These are phyloP conservation scores for Chenopodium formosanum DNA, from an alignment of 148 eudicot genomes.

Conservation along the genomic window DNA sequence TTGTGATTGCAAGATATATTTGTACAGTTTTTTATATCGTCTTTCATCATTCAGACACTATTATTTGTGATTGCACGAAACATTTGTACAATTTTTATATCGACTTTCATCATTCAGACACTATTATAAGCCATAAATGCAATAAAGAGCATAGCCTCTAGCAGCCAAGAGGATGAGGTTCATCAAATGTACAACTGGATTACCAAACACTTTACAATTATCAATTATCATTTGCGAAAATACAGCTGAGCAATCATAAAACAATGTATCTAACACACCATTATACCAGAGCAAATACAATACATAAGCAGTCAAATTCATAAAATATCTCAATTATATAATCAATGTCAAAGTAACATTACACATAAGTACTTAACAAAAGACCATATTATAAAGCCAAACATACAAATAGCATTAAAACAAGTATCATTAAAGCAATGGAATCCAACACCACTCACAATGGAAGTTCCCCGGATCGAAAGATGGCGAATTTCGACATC, in stretches of 20 bases:
- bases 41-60: neutral
- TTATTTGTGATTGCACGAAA: neutral
- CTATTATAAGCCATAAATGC: too few species aligned
- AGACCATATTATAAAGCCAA: neutral
- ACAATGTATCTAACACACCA: neutral
- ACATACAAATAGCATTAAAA: slow-evolving; percentile 6
- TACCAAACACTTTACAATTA: too few species aligned
- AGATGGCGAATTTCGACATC: slow-evolving; percentile 74
- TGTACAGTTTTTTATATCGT: too few species aligned
- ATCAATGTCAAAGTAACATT: neutral
- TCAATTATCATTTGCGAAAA: too few species aligned
- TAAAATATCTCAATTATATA: neutral
- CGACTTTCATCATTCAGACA: neutral
- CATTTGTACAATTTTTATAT: too few species aligned
- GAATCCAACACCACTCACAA: slow-evolving; percentile 36
- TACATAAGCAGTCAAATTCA: neutral
- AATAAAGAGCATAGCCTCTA: too few species aligned
- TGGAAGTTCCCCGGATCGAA: slow-evolving; percentile 60
- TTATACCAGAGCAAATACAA: neutral
- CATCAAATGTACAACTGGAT: too few species aligned
- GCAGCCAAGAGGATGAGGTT: too few species aligned
- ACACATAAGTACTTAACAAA: neutral
- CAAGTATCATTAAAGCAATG: neutral
- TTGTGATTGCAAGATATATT: too few species aligned
- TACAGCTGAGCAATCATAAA: neutral